A percentile compares a stretch with the other conserved stretches of the same genome.
Conservation (phyloP, 306 rosid genomes). For the Cucumis melo region DNA sequence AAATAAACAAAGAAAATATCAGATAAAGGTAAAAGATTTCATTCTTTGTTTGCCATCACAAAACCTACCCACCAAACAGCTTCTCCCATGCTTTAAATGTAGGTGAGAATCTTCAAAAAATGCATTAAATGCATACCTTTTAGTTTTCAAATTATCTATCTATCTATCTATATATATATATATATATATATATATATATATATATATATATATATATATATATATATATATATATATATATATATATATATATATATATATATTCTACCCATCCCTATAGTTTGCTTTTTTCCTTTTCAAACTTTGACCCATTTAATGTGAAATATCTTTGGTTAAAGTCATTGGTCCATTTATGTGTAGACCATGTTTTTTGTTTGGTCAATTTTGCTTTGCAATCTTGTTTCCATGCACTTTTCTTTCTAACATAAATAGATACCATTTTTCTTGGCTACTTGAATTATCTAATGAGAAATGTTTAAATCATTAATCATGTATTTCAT, state of each 20-base stretch:
- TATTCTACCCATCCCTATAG: neutral
- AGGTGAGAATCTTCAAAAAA: neutral
- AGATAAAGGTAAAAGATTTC: neutral
- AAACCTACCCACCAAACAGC: neutral
- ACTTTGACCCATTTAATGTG: neutral
- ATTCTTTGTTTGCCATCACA: neutral
- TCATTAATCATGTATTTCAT: neutral
- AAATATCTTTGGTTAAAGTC: neutral
- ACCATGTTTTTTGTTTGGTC: neutral
- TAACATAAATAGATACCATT: neutral
- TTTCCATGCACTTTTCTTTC: neutral
- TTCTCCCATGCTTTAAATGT: neutral
- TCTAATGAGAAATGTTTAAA: neutral
- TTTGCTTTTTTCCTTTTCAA: no score
- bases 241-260: neutral
- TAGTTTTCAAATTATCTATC: no score
- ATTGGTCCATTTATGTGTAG: neutral
- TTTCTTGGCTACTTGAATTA: neutral
- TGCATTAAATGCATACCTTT: neutral
- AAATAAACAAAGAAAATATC: neutral
- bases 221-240: neutral
- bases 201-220: neutral
- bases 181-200: neutral
- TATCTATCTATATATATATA: no score
- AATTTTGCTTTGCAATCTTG: neutral